Evolutionary conservation across 2,329 filamentous ascomycete genomes (phyloP), one percentile per base, ranked within the genome.

Genomic region (Grosmannia clavigera): DNA sequence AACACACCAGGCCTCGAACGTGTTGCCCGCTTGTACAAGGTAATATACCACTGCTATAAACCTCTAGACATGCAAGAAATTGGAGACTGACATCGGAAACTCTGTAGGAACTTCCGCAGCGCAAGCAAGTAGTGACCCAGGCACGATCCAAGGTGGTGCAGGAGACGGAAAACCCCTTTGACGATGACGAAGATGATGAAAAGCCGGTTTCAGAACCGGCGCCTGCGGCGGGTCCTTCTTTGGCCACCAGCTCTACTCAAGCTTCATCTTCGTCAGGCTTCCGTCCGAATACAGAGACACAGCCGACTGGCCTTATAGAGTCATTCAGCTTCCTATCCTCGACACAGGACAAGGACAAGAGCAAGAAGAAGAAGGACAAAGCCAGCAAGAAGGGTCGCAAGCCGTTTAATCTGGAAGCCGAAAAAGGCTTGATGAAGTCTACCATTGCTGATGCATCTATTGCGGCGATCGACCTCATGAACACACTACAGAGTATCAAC

Each of bases 381-480:
- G 79, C 80, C 65, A 76, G 78, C 65, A 82, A 82, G 66, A 84
- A 78, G 64, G 82, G 84, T 69, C 72, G 76, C 51, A 82, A 81
- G 68, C 76, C 82, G 0, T 96, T 97, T 76, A 90, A 88, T 69
- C 78, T 97, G 0, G 89, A 95, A 66, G 86, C 84, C 48, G 94
- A 97, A 71, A 92, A 92, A 71, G 88, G 88, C 0, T 80, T 87
- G 62, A 91, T 99, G 76, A 86, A 96, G 65, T 83, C 86, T 63
- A 83, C 86, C n/a, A 91, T 99, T 64, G 94, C 92, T 3, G 89
- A 92, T 55, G 84, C 92, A 0, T 92, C 90, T 0, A 88, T 97
- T 48, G 89, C 91, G 3, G 86, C 90, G n/a, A 96, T 89, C 0
- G 96, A 95, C 69, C 78, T 99, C 48, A 80, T 86, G 69, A 97